Evolutionary conservation across 768 basidiomycete genomes (phyloP), one percentile per base, ranked within the genome.

Genomic region (button mushroom (Agaricus bisporus)): DNA sequence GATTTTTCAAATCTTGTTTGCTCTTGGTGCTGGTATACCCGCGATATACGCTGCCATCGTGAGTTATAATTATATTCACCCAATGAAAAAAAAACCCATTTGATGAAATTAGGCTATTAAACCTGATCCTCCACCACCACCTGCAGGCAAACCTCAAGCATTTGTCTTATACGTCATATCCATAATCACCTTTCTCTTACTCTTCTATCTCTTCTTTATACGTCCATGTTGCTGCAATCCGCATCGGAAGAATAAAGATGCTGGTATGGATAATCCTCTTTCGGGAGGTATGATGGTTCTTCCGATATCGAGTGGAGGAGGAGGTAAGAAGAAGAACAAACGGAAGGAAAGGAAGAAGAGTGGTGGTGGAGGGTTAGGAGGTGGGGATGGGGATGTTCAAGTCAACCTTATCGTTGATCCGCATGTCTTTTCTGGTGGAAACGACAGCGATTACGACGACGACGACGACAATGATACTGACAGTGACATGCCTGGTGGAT

Each of bases 341-440:
- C 60, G 58, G 4, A 74, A 76, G 66, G 70, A 71, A 41, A 68
- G 69, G 18, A 72, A 71, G 60, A 73, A 73, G 57, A 70, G 66
- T 32, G 70, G 66, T 32, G 69, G 70, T 35, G 68, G 67, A 41
- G 69, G 68, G n/a, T 68, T 66, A 60, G 48, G 48, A 11, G 70
- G 60, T 50, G 55, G 59, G 5, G 66, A 61, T 10, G 67, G 60
- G 32, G 78, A 79, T 60, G 80, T 88, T 2, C 86, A 88, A 56
- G 83, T 87, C 47, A 88, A 88, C 64, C 70, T 87, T 42, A 86
- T 87, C 56, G 82, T 87, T 28, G 84, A 86, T 60, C 85, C 86
- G 6, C 70, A 70, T 6, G 77, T 79, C 54, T 83, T 88, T 39
- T 39, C 37, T 56, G 71, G 70, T 28, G 49, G 61, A 49, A 64